Percentiles rank a stretch among this genome's conserved stretches.
phyloP scores from a whole-genome alignment of 768 basidiomycete species.

The Pisolithus orientalis region DNA sequence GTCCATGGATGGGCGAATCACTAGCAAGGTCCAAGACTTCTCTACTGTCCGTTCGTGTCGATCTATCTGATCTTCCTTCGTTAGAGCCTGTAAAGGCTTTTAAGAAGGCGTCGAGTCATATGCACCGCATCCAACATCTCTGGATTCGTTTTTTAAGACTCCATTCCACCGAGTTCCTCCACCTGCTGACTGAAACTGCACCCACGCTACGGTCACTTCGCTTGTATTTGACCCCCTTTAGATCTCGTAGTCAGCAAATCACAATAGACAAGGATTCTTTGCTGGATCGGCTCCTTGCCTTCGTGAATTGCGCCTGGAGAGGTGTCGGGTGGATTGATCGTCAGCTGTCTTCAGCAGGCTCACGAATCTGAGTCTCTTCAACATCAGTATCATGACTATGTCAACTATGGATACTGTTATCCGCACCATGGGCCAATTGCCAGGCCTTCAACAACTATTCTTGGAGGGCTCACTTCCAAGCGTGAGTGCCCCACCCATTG shows the following conservation, averaged over 20 bases:
- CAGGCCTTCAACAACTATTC: conserved; percentile 27
- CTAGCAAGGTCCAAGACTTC: conserved; percentile 39
- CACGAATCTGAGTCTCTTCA: conserved; percentile 30
- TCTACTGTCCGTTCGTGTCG: conserved; percentile 15
- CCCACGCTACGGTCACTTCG: conserved; percentile 30
- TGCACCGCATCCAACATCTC: conserved; percentile 30
- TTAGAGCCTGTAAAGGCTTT: conserved; percentile 24
- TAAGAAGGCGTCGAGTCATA: conserved; percentile 25
- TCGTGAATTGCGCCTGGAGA: conserved; percentile 29
- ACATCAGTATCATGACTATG: conserved; percentile 19
- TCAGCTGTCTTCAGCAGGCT: conserved; percentile 31
- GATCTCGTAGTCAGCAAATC: conserved; percentile 13
- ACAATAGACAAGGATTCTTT: conserved; percentile 21
- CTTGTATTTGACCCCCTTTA: conserved; percentile 13
- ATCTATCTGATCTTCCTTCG: conserved; percentile 24
- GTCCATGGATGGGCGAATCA: conserved; percentile 37
- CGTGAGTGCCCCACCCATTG: not conserved
- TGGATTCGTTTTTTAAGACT: conserved; percentile 13
- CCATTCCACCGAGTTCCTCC: conserved; percentile 21
- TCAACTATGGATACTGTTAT: conserved; percentile 29
- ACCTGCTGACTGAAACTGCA: conserved; percentile 16
- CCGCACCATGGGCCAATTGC: conserved; percentile 30
- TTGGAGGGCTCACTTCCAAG: conserved; percentile 31
- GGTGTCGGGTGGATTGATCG: conserved; percentile 32
- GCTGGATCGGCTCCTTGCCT: conserved; percentile 29